phyloP scores from a whole-genome alignment of 768 basidiomycete genomes.

The Boletus speciosus region DNA sequence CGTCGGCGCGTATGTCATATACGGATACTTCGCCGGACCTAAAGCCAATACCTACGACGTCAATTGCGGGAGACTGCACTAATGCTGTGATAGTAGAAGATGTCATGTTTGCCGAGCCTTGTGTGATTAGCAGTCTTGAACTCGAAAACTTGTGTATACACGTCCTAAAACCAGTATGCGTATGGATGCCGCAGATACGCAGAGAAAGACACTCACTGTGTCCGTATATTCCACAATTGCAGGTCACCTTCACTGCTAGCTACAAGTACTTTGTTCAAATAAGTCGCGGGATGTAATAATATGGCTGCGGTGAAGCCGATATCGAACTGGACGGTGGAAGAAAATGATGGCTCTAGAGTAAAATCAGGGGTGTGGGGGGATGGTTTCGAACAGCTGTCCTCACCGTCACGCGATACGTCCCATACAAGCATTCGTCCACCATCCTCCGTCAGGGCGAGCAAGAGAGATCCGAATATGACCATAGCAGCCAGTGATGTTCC shows the following conservation, averaged over 20 bases:
- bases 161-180: constrained; percentile 43
- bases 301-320: constrained; percentile 79
- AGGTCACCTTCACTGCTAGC: constrained; percentile 76
- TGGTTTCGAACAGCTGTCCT: constrained; percentile 13
- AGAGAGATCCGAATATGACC: constrained; percentile 74
- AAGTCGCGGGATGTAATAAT: constrained; percentile 91
- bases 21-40: constrained; percentile 83
- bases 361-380: constrained; percentile 11
- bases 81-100: constrained; percentile 65
- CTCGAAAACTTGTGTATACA: constrained; percentile 78
- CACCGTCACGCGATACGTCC: constrained; percentile 63
- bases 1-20: constrained; percentile 88
- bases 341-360: constrained; percentile 16
- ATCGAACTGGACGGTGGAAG: constrained; percentile 75
- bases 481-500: constrained; percentile 58
- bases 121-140: constrained; percentile 47
- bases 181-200: neutral
- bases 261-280: constrained; percentile 92
- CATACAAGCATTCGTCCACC: constrained; percentile 76
- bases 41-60: constrained; percentile 93
- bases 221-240: constrained; percentile 92
- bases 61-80: constrained; percentile 91
- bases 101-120: constrained; percentile 26
- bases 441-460: constrained; percentile 77
- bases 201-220: constrained; percentile 50